Base-by-base conservation (phyloP, 257 asterid species). In the Nicotiana attenuata region DNA sequence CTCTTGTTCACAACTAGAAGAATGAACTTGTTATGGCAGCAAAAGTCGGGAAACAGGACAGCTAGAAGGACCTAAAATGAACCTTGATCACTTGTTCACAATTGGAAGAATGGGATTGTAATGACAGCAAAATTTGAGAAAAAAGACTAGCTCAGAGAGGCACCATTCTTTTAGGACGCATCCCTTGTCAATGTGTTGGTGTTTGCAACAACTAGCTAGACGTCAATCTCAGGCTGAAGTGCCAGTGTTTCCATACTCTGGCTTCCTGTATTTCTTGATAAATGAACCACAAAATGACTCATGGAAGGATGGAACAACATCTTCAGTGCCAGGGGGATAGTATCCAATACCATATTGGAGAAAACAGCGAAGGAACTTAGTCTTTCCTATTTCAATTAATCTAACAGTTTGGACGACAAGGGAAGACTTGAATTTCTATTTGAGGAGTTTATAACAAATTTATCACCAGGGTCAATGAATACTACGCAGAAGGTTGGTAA, bases 1-100 rank as follows among this genome's bases (percentile, higher is more conserved):
- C 78, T 69, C 57, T 69, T 69, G 78, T 41, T 69, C 57, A 71
- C 33, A 71, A 71, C 17, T 71, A 26, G 8, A 15, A 13, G 29
- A 71, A 29, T 71, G 60, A n/a, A 52, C 47, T 16, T 45, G 35
- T 13, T 71, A 41, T 68, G 31, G 56, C 9, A 38, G 56, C 77
- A 68, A 38, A 38, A 38, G 41, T 68, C n/a, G n/a, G 55, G 31
- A 11, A 68, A 68, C 31, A 4, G n/a, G 6, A 68, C 56, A 68
- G 77, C 77, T 71, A 45, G 78, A 57, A 71, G 31, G 60, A 13
- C 13, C 78, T 41, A 71, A 71, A 71, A 41, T 41, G 78, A 47
- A 35, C 38, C 35, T 73, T 73, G 14, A 20, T 47, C 35, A 53
- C 41, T 73, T 47, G 38, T 73, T 45, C 61, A 73, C 61, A 47